Evolutionary conservation across 2,329 filamentous ascomycete species (phyloP).

Genomic region (Incumbomyces delicatus): DNA sequence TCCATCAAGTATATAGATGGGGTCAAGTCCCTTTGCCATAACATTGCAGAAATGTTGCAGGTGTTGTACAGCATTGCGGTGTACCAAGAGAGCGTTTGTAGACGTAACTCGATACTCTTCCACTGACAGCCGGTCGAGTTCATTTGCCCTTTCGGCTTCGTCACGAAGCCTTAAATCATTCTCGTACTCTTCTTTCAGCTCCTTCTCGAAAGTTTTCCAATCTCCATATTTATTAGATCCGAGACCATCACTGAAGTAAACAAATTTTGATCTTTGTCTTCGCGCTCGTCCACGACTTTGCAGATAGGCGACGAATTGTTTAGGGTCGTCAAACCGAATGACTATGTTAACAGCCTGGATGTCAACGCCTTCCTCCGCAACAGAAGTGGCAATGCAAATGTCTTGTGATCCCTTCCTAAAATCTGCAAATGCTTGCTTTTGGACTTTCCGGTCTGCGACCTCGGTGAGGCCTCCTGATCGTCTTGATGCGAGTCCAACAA

Average conservation of each 20-base stretch:
- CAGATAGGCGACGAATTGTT: constrained; percentile 54
- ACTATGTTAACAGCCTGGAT: constrained; percentile 55
- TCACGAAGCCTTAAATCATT: constrained; percentile 34
- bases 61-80: constrained; percentile 65
- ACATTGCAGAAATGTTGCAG: constrained; percentile 71
- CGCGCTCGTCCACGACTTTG: constrained; percentile 57
- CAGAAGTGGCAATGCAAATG: constrained; percentile 48
- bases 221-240: constrained; percentile 28
- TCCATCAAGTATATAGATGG: constrained; percentile 55
- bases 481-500: constrained; percentile 42
- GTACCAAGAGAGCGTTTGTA: constrained; percentile 55
- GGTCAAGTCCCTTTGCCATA: constrained; percentile 46
- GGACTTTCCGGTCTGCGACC: constrained; percentile 41
- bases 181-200: constrained; percentile 60
- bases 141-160: constrained; percentile 30
- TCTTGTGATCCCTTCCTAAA: constrained; percentile 45
- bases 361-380: constrained; percentile 54
- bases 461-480: constrained; percentile 32
- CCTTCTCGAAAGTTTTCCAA: constrained; percentile 59
- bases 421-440: constrained; percentile 42
- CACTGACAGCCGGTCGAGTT: constrained; percentile 42
- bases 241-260: constrained; percentile 37
- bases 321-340: constrained; percentile 53
- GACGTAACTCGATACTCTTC: constrained; percentile 3
- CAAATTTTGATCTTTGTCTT: constrained; percentile 46